A percentile compares a stretch with the other conserved stretches of the same genome.
Evolutionary conservation across 768 basidiomycete genomes (phyloP).

Genomic region (Paxillus rubicundulus): DNA sequence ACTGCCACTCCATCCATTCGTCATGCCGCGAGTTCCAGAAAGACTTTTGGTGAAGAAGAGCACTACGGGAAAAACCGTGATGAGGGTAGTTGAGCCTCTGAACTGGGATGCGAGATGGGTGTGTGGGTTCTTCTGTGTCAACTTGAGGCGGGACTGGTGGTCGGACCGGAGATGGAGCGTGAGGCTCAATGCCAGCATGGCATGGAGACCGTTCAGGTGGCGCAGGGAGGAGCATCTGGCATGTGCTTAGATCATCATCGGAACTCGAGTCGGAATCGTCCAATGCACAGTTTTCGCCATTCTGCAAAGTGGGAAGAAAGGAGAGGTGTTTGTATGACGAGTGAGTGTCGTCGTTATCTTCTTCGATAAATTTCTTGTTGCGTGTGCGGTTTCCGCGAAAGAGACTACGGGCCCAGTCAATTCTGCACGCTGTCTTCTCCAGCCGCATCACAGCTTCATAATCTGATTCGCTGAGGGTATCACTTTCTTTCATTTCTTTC

Average conservation of each 20-base stretch:
- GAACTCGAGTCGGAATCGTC: conserved; percentile 12
- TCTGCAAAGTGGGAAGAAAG: not conserved
- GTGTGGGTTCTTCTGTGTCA: conserved; percentile 1
- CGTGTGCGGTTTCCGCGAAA: not conserved
- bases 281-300: not conserved
- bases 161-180: conserved; percentile 24
- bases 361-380: conserved; percentile 1
- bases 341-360: conserved; percentile 7
- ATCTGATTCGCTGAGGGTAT: not conserved
- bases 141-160: conserved; percentile 7
- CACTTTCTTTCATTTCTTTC: not conserved
- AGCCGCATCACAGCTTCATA: not conserved
- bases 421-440: conserved; percentile 2
- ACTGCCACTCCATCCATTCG: conserved; percentile 43
- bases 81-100: conserved; percentile 48
- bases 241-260: conserved; percentile 10
- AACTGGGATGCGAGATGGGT: conserved; percentile 8
- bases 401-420: conserved; percentile 12
- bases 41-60: conserved; percentile 56
- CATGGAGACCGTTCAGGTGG: conserved; percentile 13
- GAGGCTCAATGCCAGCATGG: conserved; percentile 15
- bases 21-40: conserved; percentile 61
- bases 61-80: conserved; percentile 62
- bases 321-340: not conserved
- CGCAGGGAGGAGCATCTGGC: conserved; percentile 9